Percentiles rank a stretch among this genome's conserved stretches.
Conservation (phyloP, 2,329 filamentous ascomycete genomes). For the Xylariomycetidae sp. region DNA sequence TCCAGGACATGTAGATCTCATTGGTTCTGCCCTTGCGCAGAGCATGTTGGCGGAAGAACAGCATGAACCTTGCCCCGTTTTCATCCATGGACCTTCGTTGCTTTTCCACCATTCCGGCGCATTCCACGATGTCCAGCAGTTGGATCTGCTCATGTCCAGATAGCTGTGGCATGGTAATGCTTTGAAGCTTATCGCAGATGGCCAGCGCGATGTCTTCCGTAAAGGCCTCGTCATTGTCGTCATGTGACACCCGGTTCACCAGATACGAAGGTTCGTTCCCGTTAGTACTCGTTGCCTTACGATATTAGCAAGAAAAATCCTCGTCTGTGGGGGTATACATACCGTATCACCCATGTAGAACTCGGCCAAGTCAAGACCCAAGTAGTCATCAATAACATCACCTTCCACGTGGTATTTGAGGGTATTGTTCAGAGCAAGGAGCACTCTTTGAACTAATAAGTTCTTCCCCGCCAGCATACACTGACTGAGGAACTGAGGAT, state of each 20-base stretch:
- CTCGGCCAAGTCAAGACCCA: constrained; percentile 59
- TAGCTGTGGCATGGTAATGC: constrained; percentile 69
- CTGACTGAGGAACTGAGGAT: constrained; percentile 85
- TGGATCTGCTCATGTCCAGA: constrained; percentile 84
- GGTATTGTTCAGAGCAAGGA: constrained; percentile 66
- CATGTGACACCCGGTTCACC: constrained; percentile 28
- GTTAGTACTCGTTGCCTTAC: constrained; percentile 10
- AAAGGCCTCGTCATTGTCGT: constrained; percentile 57
- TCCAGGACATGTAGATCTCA: constrained; percentile 63
- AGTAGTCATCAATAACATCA: constrained; percentile 71
- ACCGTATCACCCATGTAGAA: constrained; percentile 42
- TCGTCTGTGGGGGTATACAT: no score
- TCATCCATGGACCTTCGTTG: constrained; percentile 86
- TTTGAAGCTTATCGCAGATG: constrained; percentile 72
- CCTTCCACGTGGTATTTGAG: constrained; percentile 80
- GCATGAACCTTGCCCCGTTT: constrained; percentile 79
- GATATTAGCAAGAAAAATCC: no score
- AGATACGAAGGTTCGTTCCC: constrained; percentile 32
- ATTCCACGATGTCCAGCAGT: constrained; percentile 78
- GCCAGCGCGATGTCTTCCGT: constrained; percentile 63
- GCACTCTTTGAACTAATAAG: constrained; percentile 61
- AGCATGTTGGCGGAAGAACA: constrained; percentile 79
- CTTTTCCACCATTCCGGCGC: constrained; percentile 75
- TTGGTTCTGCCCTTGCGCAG: constrained; percentile 60
- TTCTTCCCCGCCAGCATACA: constrained; percentile 78